Conservation (phyloP, 108 stramenopile genomes). For the Cyclotella cryptica region DNA sequence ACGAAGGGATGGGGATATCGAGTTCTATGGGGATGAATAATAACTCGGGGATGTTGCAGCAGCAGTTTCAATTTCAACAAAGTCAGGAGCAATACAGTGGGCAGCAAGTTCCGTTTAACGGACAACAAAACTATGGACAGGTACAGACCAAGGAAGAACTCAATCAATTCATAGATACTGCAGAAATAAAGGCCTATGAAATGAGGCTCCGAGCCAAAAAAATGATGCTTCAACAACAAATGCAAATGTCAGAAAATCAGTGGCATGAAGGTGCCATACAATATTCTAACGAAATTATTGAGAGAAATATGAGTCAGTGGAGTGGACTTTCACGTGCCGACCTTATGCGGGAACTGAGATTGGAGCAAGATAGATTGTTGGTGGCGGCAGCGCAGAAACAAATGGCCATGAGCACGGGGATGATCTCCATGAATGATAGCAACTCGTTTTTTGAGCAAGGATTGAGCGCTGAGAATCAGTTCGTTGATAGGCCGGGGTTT, state of each 20-base stretch:
- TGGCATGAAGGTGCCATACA: neutral
- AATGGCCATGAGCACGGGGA: neutral
- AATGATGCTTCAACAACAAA: neutral
- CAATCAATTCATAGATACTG: neutral
- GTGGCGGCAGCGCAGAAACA: constrained; percentile 9
- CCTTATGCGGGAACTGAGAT: neutral
- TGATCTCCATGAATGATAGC: neutral
- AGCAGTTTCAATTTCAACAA: constrained; percentile 14
- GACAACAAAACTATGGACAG: neutral
- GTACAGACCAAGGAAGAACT: neutral
- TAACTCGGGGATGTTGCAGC: neutral
- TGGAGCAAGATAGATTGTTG: neutral
- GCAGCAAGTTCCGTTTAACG: neutral
- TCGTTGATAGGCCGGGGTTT: neutral
- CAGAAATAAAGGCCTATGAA: constrained; percentile 1
- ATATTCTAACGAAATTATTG: too few species aligned
- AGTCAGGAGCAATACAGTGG: too few species aligned
- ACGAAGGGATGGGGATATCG: neutral
- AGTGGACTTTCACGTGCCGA: neutral
- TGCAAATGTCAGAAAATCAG: neutral
- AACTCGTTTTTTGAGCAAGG: neutral
- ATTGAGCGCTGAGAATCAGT: neutral
- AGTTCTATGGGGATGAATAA: neutral
- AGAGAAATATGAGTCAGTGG: neutral
- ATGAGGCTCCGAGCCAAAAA: neutral